Evolutionary conservation across 306 rosid species (phyloP).

Genomic region (Lupinus albus): DNA sequence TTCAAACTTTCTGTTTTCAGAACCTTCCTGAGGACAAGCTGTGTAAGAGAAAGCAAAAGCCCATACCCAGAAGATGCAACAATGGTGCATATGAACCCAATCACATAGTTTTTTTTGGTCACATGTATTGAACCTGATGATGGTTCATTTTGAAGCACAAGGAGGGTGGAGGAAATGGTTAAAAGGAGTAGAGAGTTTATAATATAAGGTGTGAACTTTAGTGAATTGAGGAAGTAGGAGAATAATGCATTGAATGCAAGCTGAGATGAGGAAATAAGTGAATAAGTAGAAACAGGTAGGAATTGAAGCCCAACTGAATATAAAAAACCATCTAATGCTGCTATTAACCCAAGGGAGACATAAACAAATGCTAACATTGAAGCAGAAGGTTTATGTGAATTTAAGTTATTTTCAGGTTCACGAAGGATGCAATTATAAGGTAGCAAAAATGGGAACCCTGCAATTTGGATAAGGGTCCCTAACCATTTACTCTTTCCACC

Average conservation of each 20-base stretch:
- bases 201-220: background rate
- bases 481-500: conserved; percentile 60
- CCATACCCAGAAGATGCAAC: background rate
- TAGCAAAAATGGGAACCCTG: background rate
- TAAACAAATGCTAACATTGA: background rate
- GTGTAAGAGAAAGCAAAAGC: background rate
- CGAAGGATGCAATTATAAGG: conserved; percentile 34
- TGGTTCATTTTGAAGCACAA: background rate
- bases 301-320: background rate
- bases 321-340: background rate
- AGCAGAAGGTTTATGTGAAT: background rate
- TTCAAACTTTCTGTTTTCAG: background rate
- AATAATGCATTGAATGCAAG: conserved; percentile 54
- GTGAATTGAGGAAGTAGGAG: conserved; percentile 54
- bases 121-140: background rate
- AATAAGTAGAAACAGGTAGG: conserved; percentile 51
- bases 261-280: conserved; percentile 50
- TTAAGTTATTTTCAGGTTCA: background rate
- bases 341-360: background rate
- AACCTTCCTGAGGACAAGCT: background rate
- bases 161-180: background rate
- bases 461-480: conserved; percentile 17
- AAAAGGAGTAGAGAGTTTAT: background rate
- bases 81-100: conserved; percentile 54
- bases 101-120: conserved; percentile 38